phyloP scores from a whole-genome alignment of 1,139 yeast species.

The Yamadazyma friedrichii region DNA sequence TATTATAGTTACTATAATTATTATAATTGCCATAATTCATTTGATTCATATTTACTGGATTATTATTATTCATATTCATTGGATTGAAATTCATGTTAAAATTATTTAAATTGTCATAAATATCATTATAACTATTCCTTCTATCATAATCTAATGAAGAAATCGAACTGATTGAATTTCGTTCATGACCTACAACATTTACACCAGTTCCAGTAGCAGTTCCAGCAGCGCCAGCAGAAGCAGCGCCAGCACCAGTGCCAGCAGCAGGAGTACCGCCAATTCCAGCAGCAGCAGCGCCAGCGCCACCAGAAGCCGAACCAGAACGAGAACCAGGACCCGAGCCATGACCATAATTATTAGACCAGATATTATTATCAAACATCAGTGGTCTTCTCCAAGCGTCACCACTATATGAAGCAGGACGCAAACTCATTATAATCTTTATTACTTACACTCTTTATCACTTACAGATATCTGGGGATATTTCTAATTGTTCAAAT shows the following conservation, averaged over 20 bases:
- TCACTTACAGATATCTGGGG: too few species aligned
- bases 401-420: conserved; percentile 10
- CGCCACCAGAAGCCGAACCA: neutral
- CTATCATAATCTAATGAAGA: conserved; percentile 9
- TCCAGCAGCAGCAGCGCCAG: neutral
- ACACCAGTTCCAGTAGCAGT: neutral
- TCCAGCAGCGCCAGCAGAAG: neutral
- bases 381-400: conserved; percentile 12
- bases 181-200: neutral
- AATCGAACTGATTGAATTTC: conserved; percentile 4
- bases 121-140: conserved; percentile 12
- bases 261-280: neutral
- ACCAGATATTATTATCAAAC: conserved; percentile 14
- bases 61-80: neutral
- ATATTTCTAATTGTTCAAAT: too few species aligned
- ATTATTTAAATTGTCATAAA: conserved; percentile 4
- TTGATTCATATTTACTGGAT: neutral
- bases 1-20: conserved; percentile 4
- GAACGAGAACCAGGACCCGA: neutral
- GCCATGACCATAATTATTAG: conserved; percentile 1
- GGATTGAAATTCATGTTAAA: neutral
- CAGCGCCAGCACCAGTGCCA: neutral
- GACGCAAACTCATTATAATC: conserved; percentile 9
- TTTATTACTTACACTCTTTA: too few species aligned
- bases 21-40: conserved; percentile 8